Evolutionary conservation across 2,329 filamentous ascomycete genomes (phyloP).

Genomic region (Colletotrichum liriopes): DNA sequence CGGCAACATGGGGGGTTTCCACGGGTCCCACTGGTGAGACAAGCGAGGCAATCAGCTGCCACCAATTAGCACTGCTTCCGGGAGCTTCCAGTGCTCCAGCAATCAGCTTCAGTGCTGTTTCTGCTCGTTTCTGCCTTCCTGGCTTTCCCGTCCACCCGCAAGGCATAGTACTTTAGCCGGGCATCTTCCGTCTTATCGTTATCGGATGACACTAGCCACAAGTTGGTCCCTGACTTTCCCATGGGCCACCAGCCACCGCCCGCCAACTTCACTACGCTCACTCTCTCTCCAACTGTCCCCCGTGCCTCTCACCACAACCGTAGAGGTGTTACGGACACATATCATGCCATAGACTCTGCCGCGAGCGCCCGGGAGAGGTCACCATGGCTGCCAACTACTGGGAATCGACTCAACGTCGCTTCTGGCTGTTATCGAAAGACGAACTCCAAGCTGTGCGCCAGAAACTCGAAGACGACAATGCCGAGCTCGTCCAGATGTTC

Average conservation of each 20-base stretch:
- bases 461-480: constrained; percentile 83
- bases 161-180: constrained; percentile 7
- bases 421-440: constrained; percentile 85
- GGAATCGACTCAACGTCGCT: constrained; percentile 91
- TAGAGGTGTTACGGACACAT: constrained; percentile 2
- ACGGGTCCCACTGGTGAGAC: constrained; percentile 35
- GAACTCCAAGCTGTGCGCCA: constrained; percentile 83
- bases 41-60: constrained; percentile 43
- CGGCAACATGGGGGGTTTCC: constrained; percentile 31
- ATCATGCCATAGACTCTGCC: constrained; percentile 28
- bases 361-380: constrained; percentile 16
- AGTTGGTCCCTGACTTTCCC: constrained; percentile 4
- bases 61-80: constrained; percentile 39
- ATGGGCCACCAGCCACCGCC: neutral
- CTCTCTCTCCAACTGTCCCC: neutral
- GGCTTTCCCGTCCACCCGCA: constrained; percentile 19
- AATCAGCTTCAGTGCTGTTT: constrained; percentile 24
- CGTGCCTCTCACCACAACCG: neutral
- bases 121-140: constrained; percentile 11
- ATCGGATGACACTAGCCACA: constrained; percentile 26
- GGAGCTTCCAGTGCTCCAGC: constrained; percentile 33
- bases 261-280: constrained; percentile 1
- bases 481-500: constrained; percentile 81
- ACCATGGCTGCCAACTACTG: constrained; percentile 96
- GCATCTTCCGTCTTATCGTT: constrained; percentile 36